A percentile compares a stretch with the other conserved stretches of the same genome.
Conservation (phyloP, 306 rosid species). For the Quercus mongolica region DNA sequence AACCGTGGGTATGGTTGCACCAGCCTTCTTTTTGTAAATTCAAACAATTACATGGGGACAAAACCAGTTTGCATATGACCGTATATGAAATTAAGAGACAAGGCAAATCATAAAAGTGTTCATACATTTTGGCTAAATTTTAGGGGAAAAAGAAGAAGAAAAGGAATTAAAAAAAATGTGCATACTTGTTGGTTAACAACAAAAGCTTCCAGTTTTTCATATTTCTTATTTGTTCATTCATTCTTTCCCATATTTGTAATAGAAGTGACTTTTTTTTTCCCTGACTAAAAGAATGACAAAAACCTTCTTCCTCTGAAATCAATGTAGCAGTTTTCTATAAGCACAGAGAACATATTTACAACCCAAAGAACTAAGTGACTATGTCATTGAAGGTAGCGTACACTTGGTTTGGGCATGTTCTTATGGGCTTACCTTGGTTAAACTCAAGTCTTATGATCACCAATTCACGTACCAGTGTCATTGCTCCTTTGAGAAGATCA, state of each 20-base stretch:
- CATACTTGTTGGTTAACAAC: background rate
- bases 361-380: background rate
- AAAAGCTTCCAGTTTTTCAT: background rate
- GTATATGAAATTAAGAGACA: too few relatives aligned
- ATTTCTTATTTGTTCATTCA: background rate
- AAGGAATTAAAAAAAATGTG: too few relatives aligned
- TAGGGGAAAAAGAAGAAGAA: background rate
- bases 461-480: conserved; percentile 2
- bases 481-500: conserved; percentile 22
- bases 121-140: background rate
- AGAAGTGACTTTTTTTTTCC: background rate
- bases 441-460: background rate
- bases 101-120: too few relatives aligned
- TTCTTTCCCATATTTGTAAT: too few relatives aligned
- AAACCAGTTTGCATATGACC: too few relatives aligned
- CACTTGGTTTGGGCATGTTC: background rate
- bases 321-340: background rate
- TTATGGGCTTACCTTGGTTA: background rate
- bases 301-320: background rate
- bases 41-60: background rate
- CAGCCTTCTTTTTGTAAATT: background rate
- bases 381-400: conserved; percentile 8
- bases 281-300: background rate
- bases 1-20: background rate
- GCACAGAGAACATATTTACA: background rate